A percentile compares a stretch with the other conserved stretches of the same genome.
These are phyloP conservation scores for Ophiosphaerella korrae DNA, from an alignment of 2,329 filamentous ascomycete genomes.

Conservation along the genomic window DNA sequence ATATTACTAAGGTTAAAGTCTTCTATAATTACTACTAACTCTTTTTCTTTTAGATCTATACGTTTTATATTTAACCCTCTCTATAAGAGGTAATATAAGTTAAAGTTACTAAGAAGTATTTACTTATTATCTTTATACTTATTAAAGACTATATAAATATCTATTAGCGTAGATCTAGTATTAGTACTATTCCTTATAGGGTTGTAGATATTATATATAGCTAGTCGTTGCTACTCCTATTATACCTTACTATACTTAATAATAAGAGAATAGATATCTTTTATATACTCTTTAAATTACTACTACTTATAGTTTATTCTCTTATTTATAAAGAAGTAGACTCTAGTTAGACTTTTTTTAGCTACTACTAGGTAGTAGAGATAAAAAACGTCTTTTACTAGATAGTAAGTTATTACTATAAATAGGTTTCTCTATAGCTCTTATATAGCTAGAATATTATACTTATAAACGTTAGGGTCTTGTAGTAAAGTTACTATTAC, in stretches of 20 bases:
- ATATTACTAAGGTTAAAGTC: conserved; percentile 10
- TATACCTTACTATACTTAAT: conserved; percentile 2
- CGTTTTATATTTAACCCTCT: conserved; percentile 7
- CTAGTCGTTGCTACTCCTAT: conserved; percentile 1
- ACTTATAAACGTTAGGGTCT: conserved; percentile 22
- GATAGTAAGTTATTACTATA: conserved; percentile 26
- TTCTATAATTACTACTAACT: conserved; percentile 14
- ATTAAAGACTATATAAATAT: background rate
- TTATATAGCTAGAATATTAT: conserved; percentile 27
- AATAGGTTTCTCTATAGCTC: conserved; percentile 27
- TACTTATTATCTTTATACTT: conserved; percentile 4
- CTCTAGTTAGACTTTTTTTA: conserved; percentile 16
- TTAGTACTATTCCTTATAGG: conserved; percentile 9
- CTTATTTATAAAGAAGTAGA: conserved; percentile 36
- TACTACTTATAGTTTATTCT: conserved; percentile 17
- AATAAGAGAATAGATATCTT: conserved; percentile 21
- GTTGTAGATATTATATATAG: conserved; percentile 27
- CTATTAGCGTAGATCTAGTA: conserved; percentile 6
- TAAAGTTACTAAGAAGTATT: conserved; percentile 15
- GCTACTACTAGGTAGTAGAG: too few relatives aligned
- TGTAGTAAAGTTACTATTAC: conserved; percentile 28
- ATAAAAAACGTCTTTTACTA: conserved; percentile 21
- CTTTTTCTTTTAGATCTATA: conserved; percentile 9
- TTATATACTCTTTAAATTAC: conserved; percentile 17
- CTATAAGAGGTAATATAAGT: conserved; percentile 15